Conservation (phyloP, 2,329 filamentous ascomycete species). For the Pseudonectria buxi region DNA sequence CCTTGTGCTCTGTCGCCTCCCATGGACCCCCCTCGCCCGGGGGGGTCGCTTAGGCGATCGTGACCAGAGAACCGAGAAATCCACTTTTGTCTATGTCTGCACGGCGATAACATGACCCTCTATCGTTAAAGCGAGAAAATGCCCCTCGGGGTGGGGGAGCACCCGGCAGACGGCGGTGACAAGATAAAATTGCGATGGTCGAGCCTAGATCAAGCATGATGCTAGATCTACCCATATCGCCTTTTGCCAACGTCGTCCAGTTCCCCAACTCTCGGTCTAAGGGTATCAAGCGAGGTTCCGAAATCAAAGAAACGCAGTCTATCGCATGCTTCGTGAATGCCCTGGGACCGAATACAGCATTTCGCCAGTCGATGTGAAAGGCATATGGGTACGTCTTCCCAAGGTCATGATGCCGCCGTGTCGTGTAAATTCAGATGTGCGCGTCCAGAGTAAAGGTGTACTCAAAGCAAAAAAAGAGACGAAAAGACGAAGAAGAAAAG, state of each 20-base stretch:
- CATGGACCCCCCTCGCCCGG: slow-evolving; percentile 23
- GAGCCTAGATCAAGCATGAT: slow-evolving; percentile 26
- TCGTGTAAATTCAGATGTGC: slow-evolving; percentile 28
- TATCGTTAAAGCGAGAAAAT: slow-evolving; percentile 37
- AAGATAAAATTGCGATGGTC: slow-evolving; percentile 30
- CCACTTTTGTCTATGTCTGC: slow-evolving; percentile 58
- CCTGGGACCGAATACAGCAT: slow-evolving; percentile 31
- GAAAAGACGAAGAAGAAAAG: slow-evolving; percentile 18
- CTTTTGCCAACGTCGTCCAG: slow-evolving; percentile 32
- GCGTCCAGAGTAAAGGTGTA: slow-evolving; percentile 22
- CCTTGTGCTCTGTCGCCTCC: slow-evolving; percentile 28
- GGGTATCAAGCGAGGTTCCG: slow-evolving; percentile 38
- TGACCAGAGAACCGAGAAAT: slow-evolving; percentile 55
- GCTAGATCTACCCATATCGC: slow-evolving; percentile 30
- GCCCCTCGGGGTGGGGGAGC: slow-evolving; percentile 29
- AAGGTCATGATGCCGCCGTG: slow-evolving; percentile 37
- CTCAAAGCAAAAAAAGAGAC: slow-evolving; percentile 18
- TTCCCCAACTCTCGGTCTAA: slow-evolving; percentile 37
- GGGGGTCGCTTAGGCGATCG: slow-evolving; percentile 27
- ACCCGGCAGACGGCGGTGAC: slow-evolving; percentile 33
- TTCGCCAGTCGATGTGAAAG: slow-evolving; percentile 25
- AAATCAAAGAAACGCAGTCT: slow-evolving; percentile 40
- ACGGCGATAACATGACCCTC: slow-evolving; percentile 40
- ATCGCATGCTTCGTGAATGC: slow-evolving; percentile 38
- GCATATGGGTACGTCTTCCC: slow-evolving; percentile 29